Evolutionary conservation across 345 rosid genomes (phyloP).

Genomic region (Camelina neglecta): DNA sequence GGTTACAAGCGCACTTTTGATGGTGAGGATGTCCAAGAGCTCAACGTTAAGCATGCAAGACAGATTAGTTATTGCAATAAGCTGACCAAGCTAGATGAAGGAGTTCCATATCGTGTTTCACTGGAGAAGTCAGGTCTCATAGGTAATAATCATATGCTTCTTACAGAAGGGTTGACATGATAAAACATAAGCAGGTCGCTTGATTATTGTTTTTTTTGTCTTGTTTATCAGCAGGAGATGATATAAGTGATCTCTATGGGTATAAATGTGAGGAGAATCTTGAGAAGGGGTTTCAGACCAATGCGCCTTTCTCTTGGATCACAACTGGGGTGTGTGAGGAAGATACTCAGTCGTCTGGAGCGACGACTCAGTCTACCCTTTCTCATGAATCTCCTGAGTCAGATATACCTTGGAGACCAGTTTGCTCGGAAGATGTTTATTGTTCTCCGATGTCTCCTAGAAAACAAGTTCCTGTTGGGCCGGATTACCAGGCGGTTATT

Average conservation of each 20-base stretch:
- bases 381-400: slow-evolving; percentile 49
- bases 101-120: slow-evolving; percentile 40
- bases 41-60: slow-evolving; percentile 52
- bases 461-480: slow-evolving; percentile 59
- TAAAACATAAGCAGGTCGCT: slow-evolving; percentile 26
- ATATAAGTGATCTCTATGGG: slow-evolving; percentile 34
- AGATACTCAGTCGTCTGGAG: slow-evolving; percentile 46
- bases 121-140: slow-evolving; percentile 26
- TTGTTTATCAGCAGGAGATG: slow-evolving; percentile 45
- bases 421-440: slow-evolving; percentile 39
- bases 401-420: slow-evolving; percentile 44
- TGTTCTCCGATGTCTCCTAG: slow-evolving; percentile 45
- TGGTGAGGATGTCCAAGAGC: slow-evolving; percentile 51
- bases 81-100: slow-evolving; percentile 40
- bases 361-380: slow-evolving; percentile 46
- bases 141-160: slow-evolving; percentile 47
- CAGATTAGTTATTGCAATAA: slow-evolving; percentile 48
- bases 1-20: slow-evolving; percentile 59
- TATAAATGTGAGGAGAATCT: slow-evolving; percentile 37
- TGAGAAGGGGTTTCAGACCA: slow-evolving; percentile 45
- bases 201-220: slow-evolving; percentile 21
- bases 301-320: slow-evolving; percentile 40
- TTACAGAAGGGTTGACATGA: slow-evolving; percentile 20
- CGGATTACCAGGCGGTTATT: slow-evolving; percentile 60
- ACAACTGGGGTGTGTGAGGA: slow-evolving; percentile 44